Conservation (phyloP, 257 asterid genomes). For the Cordia subcordata region DNA sequence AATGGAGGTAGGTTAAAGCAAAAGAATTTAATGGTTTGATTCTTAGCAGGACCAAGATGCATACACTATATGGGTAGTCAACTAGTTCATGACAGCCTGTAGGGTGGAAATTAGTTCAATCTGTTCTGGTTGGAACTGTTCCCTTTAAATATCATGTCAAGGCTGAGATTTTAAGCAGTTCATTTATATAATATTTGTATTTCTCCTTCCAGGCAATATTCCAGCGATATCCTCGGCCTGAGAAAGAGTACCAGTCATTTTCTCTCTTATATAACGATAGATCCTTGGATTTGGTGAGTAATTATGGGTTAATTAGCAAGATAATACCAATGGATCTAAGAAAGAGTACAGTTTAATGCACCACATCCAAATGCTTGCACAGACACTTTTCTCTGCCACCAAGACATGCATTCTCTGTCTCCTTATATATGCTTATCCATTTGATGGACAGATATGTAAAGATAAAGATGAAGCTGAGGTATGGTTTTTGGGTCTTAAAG, state of each 20-base stretch:
- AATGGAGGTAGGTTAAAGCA: no score
- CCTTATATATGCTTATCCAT: background rate
- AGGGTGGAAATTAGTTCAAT: background rate
- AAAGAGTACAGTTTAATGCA: background rate
- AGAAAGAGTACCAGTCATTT: conserved; percentile 94
- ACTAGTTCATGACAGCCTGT: no score
- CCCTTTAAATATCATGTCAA: background rate
- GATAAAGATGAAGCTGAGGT: conserved; percentile 97
- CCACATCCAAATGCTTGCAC: background rate
- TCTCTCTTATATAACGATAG: conserved; percentile 75
- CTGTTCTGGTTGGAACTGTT: no score
- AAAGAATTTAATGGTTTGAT: no score
- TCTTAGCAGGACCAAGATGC: no score
- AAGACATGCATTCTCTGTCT: background rate
- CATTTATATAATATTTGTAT: conserved; percentile 10
- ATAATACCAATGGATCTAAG: background rate
- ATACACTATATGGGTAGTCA: no score
- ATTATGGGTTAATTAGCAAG: conserved; percentile 6
- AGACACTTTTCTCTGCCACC: background rate
- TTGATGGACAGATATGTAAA: conserved; percentile 80
- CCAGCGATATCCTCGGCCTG: conserved; percentile 91
- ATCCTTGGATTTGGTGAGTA: conserved; percentile 88
- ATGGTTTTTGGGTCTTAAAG: conserved; percentile 83
- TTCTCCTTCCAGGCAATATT: conserved; percentile 57
- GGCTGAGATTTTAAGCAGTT: conserved; percentile 13